These are phyloP conservation scores for Neophaeococcomyces aloes DNA, from an alignment of 2,329 filamentous ascomycete species.

Conservation along the genomic window DNA sequence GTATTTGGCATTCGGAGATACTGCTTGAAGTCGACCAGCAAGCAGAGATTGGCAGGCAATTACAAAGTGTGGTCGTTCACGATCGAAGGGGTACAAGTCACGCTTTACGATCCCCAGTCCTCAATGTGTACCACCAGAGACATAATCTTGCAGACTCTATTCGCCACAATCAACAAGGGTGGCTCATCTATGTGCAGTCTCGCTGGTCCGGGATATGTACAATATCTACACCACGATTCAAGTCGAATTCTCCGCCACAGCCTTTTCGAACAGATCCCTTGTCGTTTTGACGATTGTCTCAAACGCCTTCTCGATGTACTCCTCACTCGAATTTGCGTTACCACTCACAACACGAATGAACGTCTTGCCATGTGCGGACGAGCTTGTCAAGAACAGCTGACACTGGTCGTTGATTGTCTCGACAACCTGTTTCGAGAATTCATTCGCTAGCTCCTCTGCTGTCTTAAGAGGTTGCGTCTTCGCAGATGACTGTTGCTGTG, in stretches of 20 bases:
- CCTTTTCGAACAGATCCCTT: constrained; percentile 40
- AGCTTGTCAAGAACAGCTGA: constrained; percentile 73
- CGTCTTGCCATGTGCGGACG: constrained; percentile 60
- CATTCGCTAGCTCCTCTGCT: constrained; percentile 50
- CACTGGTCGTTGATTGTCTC: constrained; percentile 62
- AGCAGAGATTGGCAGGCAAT: too few relatives aligned
- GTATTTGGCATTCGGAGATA: too few relatives aligned
- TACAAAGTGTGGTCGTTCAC: too few relatives aligned
- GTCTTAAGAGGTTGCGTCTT: constrained; percentile 18
- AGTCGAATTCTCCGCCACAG: background rate
- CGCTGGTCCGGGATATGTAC: too few relatives aligned
- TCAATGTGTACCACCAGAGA: too few relatives aligned
- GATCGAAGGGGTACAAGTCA: too few relatives aligned
- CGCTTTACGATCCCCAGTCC: too few relatives aligned
- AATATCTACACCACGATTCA: too few relatives aligned
- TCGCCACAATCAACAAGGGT: too few relatives aligned
- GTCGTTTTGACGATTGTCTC: constrained; percentile 57
- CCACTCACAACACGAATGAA: constrained; percentile 73
- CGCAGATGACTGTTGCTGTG: constrained; percentile 7
- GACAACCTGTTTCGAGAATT: constrained; percentile 62
- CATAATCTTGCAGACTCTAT: too few relatives aligned
- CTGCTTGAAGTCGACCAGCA: too few relatives aligned
- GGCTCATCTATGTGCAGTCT: too few relatives aligned
- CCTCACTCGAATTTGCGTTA: constrained; percentile 58
- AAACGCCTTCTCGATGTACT: constrained; percentile 63